Evolutionary conservation across 305 asterid species (phyloP), one percentile per base, ranked within the genome.

Genomic region (Fraxinus xanthoxyloides): DNA sequence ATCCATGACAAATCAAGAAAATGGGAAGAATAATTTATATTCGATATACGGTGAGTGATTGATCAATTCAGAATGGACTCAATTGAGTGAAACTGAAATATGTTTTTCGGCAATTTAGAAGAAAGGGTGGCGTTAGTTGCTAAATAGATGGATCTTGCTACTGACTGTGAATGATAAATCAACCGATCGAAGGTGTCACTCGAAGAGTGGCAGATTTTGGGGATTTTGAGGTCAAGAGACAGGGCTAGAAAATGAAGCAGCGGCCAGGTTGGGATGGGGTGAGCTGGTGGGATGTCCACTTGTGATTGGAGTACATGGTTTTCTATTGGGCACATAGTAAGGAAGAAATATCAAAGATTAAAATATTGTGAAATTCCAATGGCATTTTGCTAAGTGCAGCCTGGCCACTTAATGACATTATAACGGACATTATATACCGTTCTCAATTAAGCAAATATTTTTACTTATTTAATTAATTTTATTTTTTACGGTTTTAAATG

Each of bases 281-380:
- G 48, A 19, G 78, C 0, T 67, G 0, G 54, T 0, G 80, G 79
- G 2, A 13, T 80, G 69, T 43, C 31, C 34, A 19, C 56, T 48
- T 28, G 40, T 63, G 15, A 48, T 34, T 35, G 83, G 81, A 67
- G 80, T 7, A 84, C 82, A 76, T 36, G 76, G 79, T 51, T 76
- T 75, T 80, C 13, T 67, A 15, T 28, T 67, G 9, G 9, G 72
- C 72, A 23, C 72, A 63, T 63, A 63, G 72, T 3, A 63, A 63
- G 15, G 13, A 23, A 63, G 72, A 63, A 63, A 23, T 23, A 63
- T 63, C 15, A 51, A 51, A 4, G 63, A 51, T 5, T 19, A 21
- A 1, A 2, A 7, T 59, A 59, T 59, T 21, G 63, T n/a, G 26
- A 5, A 21, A 61, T 9, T 61, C 69, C 69, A 61, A 7, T 61